Base-by-base conservation (phyloP, 2,329 filamentous ascomycete genomes). In the Aspergillus melleus region DNA sequence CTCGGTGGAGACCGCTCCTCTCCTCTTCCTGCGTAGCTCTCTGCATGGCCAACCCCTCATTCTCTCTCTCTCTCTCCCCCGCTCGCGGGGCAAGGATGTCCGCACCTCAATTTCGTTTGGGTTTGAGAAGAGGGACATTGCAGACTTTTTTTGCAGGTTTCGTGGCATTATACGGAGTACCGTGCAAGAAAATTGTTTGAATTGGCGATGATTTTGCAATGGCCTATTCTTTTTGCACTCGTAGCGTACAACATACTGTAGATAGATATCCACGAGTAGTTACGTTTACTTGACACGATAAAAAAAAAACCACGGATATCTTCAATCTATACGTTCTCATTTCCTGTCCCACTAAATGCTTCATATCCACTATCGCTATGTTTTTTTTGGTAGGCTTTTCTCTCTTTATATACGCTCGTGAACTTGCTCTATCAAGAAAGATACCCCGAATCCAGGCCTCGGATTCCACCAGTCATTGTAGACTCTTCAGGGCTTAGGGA, bases 401-500 rank as follows among this genome's bases (percentile, higher is more conserved):
- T 51, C 56, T 54, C 55, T 52, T 49, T 66, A 62, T 65, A 63
- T 66, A 66, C 64, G 61, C 54, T 66, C 60, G 57, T 59, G 26
- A 46, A 49, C 58, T 55, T 60, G 61, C 39, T 67, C 63, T 61
- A 67, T 64, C 57, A 44, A 54, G 52, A 60, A 63, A 53, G 42
- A 50, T 55, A 52, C 39, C 50, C 58, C 47, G 32, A 32, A 58
- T 54, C 49, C 44, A 63, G 56, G 42, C 16, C 60, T 65, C 58
- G 47, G 58, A 47, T 39, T 24, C 29, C 47, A 51, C 20, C 14
- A 19, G 62, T 62, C 56, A n/a, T n/a, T 54, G 54, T 56, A 51
- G 46, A 49, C 29, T 50, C 50, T 50, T 65, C 65, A 86, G 55
- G 84, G 92, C 86, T 99, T 99, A 16, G 95, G 95, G 66, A 99